Percentiles rank a stretch among this genome's conserved stretches.
Evolutionary conservation across 768 basidiomycete genomes (phyloP).

Genomic region (Phylloporus sp.): DNA sequence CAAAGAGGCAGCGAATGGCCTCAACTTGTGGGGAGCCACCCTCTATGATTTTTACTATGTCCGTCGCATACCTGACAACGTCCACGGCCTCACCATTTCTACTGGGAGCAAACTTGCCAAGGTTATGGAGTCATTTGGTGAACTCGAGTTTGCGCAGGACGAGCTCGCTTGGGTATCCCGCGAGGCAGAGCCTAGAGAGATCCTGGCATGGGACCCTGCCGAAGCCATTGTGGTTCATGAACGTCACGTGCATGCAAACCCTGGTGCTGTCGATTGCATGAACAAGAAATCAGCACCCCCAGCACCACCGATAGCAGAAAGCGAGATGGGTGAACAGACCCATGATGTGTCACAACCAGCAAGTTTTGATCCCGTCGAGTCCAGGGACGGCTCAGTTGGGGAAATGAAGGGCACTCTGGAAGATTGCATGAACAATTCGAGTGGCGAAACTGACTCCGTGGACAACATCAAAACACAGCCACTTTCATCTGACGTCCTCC

Average conservation of each 20-base stretch:
- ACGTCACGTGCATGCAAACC: background rate
- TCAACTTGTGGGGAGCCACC: slow-evolving; percentile 26
- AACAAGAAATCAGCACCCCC: background rate
- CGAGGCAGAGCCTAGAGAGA: slow-evolving; percentile 19
- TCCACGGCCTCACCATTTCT: slow-evolving; percentile 1
- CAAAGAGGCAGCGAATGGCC: slow-evolving; percentile 20
- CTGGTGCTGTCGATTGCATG: background rate
- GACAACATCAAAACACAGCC: background rate
- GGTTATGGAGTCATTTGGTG: slow-evolving; percentile 16
- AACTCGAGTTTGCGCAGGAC: slow-evolving; percentile 13
- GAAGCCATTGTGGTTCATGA: slow-evolving; percentile 12
- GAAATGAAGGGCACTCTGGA: background rate
- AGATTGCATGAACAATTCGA: background rate
- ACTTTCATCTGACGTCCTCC: background rate
- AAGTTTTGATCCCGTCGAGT: background rate
- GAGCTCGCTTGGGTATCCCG: slow-evolving; percentile 19
- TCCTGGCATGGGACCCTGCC: slow-evolving; percentile 14
- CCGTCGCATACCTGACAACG: background rate
- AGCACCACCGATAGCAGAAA: background rate
- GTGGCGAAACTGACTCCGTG: background rate
- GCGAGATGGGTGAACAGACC: background rate
- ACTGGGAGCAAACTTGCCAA: slow-evolving; percentile 23
- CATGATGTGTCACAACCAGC: background rate
- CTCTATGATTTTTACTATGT: slow-evolving; percentile 28
- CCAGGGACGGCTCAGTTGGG: background rate